phyloP scores from a whole-genome alignment of 768 basidiomycete species.

The Agaricus sinodeliciosus region DNA sequence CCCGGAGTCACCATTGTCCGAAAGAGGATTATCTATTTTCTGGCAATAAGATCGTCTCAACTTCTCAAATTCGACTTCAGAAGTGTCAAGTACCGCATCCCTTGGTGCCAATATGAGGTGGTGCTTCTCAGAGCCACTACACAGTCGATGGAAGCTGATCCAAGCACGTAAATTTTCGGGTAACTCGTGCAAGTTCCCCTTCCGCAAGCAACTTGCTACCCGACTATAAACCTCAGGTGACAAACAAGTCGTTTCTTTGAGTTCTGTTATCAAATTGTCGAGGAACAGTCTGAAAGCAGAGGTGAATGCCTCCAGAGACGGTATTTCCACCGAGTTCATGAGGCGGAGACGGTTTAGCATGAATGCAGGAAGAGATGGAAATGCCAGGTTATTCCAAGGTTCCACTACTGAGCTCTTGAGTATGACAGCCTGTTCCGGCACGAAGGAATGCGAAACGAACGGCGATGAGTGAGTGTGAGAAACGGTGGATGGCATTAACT shows the following conservation, averaged over 20 bases:
- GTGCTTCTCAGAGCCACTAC: slow-evolving; percentile 52
- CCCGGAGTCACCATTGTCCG: background rate
- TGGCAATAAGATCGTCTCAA: slow-evolving; percentile 25
- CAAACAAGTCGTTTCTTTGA: slow-evolving; percentile 57
- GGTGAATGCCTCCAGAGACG: slow-evolving; percentile 47
- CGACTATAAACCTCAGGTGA: slow-evolving; percentile 46
- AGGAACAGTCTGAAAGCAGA: slow-evolving; percentile 42
- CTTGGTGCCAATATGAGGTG: slow-evolving; percentile 54
- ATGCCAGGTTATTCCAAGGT: slow-evolving; percentile 53
- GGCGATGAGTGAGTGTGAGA: slow-evolving; percentile 25
- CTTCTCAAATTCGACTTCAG: slow-evolving; percentile 43
- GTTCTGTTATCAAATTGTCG: slow-evolving; percentile 41
- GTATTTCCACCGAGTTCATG: slow-evolving; percentile 54
- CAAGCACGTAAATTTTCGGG: slow-evolving; percentile 39
- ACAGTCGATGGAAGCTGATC: slow-evolving; percentile 53
- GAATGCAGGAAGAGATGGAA: slow-evolving; percentile 52
- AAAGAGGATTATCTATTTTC: slow-evolving; percentile 10
- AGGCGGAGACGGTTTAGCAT: slow-evolving; percentile 48
- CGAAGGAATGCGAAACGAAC: slow-evolving; percentile 38
- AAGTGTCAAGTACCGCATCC: slow-evolving; percentile 49
- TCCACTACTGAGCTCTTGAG: slow-evolving; percentile 39
- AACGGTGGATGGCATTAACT: slow-evolving; percentile 17
- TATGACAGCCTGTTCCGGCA: slow-evolving; percentile 29
- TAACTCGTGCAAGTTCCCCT: slow-evolving; percentile 31
- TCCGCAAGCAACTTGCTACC: slow-evolving; percentile 40